Evolutionary conservation across 140 eudicot species (phyloP).

Genomic region (Erigeron philadelphicus): DNA sequence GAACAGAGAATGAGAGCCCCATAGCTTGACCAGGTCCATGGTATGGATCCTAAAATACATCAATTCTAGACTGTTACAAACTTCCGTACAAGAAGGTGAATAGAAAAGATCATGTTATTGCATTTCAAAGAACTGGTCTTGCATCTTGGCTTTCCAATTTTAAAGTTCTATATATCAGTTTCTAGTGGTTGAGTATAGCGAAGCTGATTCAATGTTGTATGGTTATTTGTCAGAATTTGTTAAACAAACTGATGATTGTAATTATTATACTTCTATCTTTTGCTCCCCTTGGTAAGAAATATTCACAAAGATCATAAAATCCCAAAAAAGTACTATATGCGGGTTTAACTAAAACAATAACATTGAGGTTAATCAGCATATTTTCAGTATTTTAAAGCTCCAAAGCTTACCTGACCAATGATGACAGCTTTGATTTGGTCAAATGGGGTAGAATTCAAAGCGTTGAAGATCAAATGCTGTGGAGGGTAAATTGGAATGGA

Average conservation of each 20-base stretch:
- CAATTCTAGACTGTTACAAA: conserved; percentile 2
- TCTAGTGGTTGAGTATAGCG: neutral
- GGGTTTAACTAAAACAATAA: no score
- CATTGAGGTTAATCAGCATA: neutral
- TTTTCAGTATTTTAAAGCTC: neutral
- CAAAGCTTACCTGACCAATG: conserved; percentile 72
- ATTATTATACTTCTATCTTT: no score
- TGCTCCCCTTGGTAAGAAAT: no score
- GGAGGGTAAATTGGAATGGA: conserved; percentile 76
- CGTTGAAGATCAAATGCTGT: conserved; percentile 82
- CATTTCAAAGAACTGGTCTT: neutral
- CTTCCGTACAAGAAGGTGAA: neutral
- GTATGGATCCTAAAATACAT: conserved; percentile 69
- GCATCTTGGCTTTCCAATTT: neutral
- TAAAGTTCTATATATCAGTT: neutral
- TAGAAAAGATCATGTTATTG: neutral
- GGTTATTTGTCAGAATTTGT: neutral
- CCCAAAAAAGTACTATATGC: no score
- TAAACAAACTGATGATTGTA: neutral
- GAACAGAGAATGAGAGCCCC: conserved; percentile 98
- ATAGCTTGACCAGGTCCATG: conserved; percentile 99
- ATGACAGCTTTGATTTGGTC: conserved; percentile 83
- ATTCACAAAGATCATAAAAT: no score
- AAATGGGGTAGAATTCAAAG: conserved; percentile 79
- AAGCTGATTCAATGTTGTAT: neutral